These are phyloP conservation scores for Colletotrichum sp. DNA, from an alignment of 2,329 filamentous ascomycete genomes.

Conservation along the genomic window DNA sequence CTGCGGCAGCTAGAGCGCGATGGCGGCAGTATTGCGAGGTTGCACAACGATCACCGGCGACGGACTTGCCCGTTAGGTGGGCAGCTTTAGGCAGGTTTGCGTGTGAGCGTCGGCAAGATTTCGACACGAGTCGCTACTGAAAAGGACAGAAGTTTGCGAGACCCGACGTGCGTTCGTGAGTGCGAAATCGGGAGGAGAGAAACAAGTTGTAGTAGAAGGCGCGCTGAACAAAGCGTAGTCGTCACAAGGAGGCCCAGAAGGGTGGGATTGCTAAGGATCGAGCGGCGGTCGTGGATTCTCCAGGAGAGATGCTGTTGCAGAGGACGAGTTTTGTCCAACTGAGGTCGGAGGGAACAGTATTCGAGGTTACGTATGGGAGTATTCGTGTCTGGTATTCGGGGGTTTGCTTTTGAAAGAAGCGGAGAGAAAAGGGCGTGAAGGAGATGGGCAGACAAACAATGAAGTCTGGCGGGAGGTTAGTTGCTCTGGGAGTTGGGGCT, in stretches of 20 bases:
- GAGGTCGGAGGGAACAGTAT: background rate
- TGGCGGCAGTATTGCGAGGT: background rate
- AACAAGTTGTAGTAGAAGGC: background rate
- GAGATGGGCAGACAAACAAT: background rate
- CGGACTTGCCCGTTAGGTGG: slow-evolving; percentile 4
- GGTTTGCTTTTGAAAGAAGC: background rate
- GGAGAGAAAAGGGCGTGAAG: background rate
- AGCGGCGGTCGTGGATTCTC: background rate
- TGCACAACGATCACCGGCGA: background rate
- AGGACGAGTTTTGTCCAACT: background rate
- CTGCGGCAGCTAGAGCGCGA: slow-evolving; percentile 7
- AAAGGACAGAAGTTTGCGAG: background rate
- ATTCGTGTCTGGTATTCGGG: background rate
- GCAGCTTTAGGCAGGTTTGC: background rate
- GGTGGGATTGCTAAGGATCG: background rate
- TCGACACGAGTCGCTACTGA: background rate
- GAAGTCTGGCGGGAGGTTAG: background rate
- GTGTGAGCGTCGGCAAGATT: background rate
- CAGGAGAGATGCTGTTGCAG: background rate
- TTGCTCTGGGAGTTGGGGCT: background rate
- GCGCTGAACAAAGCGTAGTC: background rate
- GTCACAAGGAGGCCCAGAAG: background rate
- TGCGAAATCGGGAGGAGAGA: background rate
- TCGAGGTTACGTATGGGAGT: background rate
- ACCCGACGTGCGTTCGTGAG: background rate